These are phyloP conservation scores for Quercus bicolor DNA, from an alignment of 306 rosid species.

Conservation along the genomic window DNA sequence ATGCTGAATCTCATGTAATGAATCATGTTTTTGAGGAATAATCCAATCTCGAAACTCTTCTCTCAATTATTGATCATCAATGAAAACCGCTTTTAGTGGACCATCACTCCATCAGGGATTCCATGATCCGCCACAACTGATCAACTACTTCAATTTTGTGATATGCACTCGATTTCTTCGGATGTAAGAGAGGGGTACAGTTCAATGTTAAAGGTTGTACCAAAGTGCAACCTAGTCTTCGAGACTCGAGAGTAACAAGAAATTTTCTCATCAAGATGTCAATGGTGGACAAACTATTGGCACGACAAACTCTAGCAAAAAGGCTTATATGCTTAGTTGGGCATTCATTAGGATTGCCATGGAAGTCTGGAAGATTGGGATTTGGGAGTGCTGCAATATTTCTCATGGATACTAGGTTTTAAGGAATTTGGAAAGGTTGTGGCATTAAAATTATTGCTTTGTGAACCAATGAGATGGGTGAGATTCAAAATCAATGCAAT, in stretches of 20 bases:
- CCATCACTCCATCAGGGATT: conserved; percentile 25
- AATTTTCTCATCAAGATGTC: conserved; percentile 48
- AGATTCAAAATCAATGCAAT: too few species aligned
- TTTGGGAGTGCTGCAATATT: conserved; percentile 50
- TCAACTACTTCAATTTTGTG: conserved; percentile 33
- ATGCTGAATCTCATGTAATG: conserved; percentile 29
- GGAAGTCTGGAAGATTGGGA: conserved; percentile 15
- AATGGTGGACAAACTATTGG: conserved; percentile 43
- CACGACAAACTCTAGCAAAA: conserved; percentile 58
- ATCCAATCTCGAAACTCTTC: conserved; percentile 48
- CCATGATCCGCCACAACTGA: conserved; percentile 38
- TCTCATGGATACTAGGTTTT: conserved; percentile 6
- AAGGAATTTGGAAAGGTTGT: conserved; percentile 3
- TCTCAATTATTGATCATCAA: conserved; percentile 42
- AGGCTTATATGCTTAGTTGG: conserved; percentile 51
- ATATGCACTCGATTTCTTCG: conserved; percentile 55
- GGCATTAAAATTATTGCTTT: not conserved
- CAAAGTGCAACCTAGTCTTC: conserved; percentile 58
- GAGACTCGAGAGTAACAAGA: conserved; percentile 51
- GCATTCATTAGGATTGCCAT: conserved; percentile 43
- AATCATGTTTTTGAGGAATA: conserved; percentile 41
- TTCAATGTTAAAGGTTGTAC: conserved; percentile 64
- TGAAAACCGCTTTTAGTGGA: conserved; percentile 35
- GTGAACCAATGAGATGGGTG: conserved; percentile 1
- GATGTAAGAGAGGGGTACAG: conserved; percentile 45